A percentile compares a stretch with the other conserved stretches of the same genome.
These are phyloP conservation scores for Ashbya aceris DNA, from an alignment of 1,139 yeast species.

Conservation along the genomic window DNA sequence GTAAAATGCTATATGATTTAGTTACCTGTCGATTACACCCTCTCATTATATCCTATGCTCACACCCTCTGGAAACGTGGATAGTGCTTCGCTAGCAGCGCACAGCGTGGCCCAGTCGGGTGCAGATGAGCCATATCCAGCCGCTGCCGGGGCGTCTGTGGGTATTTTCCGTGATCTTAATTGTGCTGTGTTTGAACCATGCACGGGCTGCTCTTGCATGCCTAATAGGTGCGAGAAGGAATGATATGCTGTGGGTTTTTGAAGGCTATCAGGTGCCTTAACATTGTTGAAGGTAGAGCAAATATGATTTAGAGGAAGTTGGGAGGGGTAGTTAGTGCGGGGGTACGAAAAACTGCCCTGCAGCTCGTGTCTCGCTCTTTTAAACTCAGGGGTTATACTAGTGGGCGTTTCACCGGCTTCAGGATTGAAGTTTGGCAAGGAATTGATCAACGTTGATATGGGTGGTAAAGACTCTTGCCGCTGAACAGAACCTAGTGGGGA, in stretches of 20 bases:
- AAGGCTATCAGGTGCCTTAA: not conserved
- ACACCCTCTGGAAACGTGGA: not conserved
- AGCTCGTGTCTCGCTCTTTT: too few relatives aligned
- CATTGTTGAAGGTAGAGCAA: not conserved
- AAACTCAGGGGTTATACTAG: too few relatives aligned
- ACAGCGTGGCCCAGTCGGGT: not conserved
- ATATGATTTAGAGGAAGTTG: constrained; percentile 1
- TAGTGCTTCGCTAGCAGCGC: not conserved
- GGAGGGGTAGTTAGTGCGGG: not conserved
- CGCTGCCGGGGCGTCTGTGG: not conserved
- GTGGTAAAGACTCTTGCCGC: constrained; percentile 1
- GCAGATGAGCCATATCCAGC: not conserved
- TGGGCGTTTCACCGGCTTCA: too few relatives aligned
- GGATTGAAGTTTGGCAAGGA: not conserved
- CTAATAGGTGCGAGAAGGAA: too few relatives aligned
- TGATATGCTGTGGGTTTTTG: too few relatives aligned
- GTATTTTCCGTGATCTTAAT: too few relatives aligned
- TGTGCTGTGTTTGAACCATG: too few relatives aligned
- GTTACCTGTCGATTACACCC: not conserved
- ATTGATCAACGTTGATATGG: constrained; percentile 1
- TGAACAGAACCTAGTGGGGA: not conserved
- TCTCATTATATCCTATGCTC: constrained; percentile 1
- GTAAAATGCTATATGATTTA: too few relatives aligned
- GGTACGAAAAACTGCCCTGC: too few relatives aligned
- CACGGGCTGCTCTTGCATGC: too few relatives aligned